These are phyloP conservation scores for Hirsutella minnesotensis DNA, from an alignment of 2,329 filamentous ascomycete genomes.

Conservation along the genomic window DNA sequence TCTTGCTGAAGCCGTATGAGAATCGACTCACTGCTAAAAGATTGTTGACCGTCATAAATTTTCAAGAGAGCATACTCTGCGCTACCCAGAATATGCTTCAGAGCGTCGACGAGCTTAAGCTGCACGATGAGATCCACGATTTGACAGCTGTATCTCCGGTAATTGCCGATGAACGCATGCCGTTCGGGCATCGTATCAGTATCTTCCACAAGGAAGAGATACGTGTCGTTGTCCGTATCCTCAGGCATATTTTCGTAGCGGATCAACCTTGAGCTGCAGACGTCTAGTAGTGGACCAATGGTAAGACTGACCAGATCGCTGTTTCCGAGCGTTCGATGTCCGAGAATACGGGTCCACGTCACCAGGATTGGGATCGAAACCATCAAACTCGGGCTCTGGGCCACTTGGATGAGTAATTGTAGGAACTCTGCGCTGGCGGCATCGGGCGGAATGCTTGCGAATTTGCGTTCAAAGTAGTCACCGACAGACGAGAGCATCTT, in stretches of 20 bases:
- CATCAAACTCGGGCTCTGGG: conserved; percentile 76
- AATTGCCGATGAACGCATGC: conserved; percentile 92
- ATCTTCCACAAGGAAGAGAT: conserved; percentile 79
- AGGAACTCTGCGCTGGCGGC: conserved; percentile 64
- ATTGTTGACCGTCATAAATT: conserved; percentile 58
- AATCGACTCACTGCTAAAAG: conserved; percentile 48
- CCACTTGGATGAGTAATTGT: conserved; percentile 64
- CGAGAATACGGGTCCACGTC: conserved; percentile 75
- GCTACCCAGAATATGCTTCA: conserved; percentile 73
- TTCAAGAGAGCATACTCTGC: conserved; percentile 64
- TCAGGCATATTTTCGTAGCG: conserved; percentile 81
- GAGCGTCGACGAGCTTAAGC: conserved; percentile 70
- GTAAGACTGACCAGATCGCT: conserved; percentile 49
- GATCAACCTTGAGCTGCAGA: conserved; percentile 72
- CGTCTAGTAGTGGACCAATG: conserved; percentile 67
- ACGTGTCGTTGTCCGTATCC: conserved; percentile 66
- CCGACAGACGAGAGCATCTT: conserved; percentile 78
- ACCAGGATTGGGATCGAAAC: conserved; percentile 89
- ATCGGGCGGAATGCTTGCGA: conserved; percentile 49
- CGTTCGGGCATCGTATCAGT: conserved; percentile 90
- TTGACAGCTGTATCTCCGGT: conserved; percentile 77
- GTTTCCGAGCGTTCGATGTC: conserved; percentile 54
- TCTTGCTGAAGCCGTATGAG: too few relatives aligned
- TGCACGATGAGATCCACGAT: conserved; percentile 81
- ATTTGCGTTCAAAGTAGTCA: conserved; percentile 71